Percentiles rank a stretch among this genome's conserved stretches.
phyloP scores from a whole-genome alignment of 192 early-diverging fungal species.

The Funneliformis mosseae region DNA sequence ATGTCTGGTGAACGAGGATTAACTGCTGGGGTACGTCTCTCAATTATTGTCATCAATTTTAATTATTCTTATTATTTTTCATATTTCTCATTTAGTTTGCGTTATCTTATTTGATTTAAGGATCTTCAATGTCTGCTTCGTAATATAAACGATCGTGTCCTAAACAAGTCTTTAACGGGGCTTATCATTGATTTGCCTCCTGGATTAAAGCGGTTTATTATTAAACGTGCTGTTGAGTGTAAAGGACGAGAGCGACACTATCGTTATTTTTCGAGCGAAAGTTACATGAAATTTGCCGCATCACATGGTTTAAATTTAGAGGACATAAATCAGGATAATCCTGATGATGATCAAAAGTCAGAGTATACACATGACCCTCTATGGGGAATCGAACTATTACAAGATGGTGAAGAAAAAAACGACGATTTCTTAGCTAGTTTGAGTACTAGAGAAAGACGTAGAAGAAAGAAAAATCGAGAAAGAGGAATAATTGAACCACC shows the following conservation, averaged over 20 bases:
- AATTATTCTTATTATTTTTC: not conserved
- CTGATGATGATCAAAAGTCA: not conserved
- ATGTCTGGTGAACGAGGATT: conserved; percentile 53
- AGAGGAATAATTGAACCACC: not conserved
- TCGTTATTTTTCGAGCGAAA: conserved; percentile 58
- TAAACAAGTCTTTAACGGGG: conserved; percentile 52
- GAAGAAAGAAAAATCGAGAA: conserved; percentile 8
- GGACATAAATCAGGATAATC: not conserved
- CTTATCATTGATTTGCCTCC: conserved; percentile 45
- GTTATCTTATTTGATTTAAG: conserved; percentile 29
- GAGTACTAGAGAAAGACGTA: conserved; percentile 9
- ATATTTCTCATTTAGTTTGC: not conserved
- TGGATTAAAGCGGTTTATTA: conserved; percentile 27
- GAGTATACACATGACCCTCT: not conserved
- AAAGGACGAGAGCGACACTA: conserved; percentile 64
- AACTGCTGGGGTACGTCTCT: conserved; percentile 47
- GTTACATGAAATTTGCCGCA: conserved; percentile 34
- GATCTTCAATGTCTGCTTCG: conserved; percentile 51
- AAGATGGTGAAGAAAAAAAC: conserved; percentile 4
- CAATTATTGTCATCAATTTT: not conserved
- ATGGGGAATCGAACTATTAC: not conserved
- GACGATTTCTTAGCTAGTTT: conserved; percentile 3
- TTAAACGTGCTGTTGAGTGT: conserved; percentile 59
- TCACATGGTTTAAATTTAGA: conserved; percentile 27
- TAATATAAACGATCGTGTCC: conserved; percentile 50